Evolutionary conservation across 495 filamentous ascomycete genomes (phyloP), one percentile per base, ranked within the genome.

Genomic region (Xylaria intraflava): DNA sequence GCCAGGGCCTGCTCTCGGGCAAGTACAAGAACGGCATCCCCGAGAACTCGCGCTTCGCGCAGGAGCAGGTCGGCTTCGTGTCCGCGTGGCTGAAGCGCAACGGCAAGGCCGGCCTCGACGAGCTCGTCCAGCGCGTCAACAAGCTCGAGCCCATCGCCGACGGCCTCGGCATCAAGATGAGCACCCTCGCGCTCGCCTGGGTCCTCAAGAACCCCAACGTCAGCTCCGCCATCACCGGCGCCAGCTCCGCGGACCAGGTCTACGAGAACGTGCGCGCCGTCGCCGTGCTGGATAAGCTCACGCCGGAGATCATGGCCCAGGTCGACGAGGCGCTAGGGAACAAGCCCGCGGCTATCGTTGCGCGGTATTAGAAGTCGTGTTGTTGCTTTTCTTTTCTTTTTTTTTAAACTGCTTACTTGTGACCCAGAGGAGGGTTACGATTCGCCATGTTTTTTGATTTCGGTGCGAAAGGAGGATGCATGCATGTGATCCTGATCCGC

Each of bases 1-100:
- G 83, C 59, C 76, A 78, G 35, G 89, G 89, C 7, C 70, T 92
- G 41, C 70, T 93, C 53, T 88, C 85, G 0, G 89, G 88, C 6
- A 95, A 93, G 71, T 93, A 95, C 69, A 86, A 86, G 65, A 73
- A 85, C 50, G 80, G 79, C 24, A 73, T 85, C 26, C 83, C 83
- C 0, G 65, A 76, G 14, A 78, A 76, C 58, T 79, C 77, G 2
- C 71, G 83, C 30, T 72, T 82, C 36, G 74, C 73, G 7, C 69
- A 69, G 50, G 68, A 69, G 35, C 55, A 68, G 26, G 64, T 70
- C 36, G 71, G 73, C 38, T 84, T 77, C 58, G 72, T 80, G 33
- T 61, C 68, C 14, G 64, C 65, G 0, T 71, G 78, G 61, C 72
- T 68, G 61, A 70, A 73, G 58, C 67, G 67, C 17, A 70, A 62